These are phyloP conservation scores for Cerrena zonata DNA, from an alignment of 1,284 basidiomycete species.

Conservation along the genomic window DNA sequence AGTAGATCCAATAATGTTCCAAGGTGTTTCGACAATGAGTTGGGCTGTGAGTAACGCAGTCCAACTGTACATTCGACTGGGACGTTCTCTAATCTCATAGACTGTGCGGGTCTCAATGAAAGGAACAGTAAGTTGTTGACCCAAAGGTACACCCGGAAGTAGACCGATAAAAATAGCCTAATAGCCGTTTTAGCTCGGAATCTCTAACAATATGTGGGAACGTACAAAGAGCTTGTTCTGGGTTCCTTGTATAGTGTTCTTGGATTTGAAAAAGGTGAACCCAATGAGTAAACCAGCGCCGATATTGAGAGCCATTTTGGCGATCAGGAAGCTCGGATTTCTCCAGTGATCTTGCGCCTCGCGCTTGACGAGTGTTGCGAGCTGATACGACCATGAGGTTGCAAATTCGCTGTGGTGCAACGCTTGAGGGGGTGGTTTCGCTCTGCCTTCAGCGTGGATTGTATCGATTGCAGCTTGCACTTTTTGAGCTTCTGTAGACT, in stretches of 20 bases:
- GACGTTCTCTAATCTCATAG: slow-evolving; percentile 61
- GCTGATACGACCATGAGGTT: slow-evolving; percentile 42
- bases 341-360: slow-evolving; percentile 54
- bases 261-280: slow-evolving; percentile 66
- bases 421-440: slow-evolving; percentile 24
- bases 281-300: slow-evolving; percentile 59
- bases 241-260: slow-evolving; percentile 62
- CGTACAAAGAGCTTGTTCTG: slow-evolving; percentile 77
- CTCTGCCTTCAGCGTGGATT: slow-evolving; percentile 30
- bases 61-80: slow-evolving; percentile 82
- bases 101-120: slow-evolving; percentile 51
- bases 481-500: slow-evolving; percentile 22
- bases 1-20: slow-evolving; percentile 57
- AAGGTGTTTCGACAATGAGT: slow-evolving; percentile 58
- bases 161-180: slow-evolving; percentile 42
- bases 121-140: slow-evolving; percentile 49
- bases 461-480: slow-evolving; percentile 25
- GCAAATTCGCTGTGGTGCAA: slow-evolving; percentile 40
- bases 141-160: slow-evolving; percentile 40
- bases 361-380: slow-evolving; percentile 40
- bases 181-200: not conserved
- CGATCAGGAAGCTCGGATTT: slow-evolving; percentile 70
- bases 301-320: slow-evolving; percentile 62
- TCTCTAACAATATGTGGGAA: slow-evolving; percentile 2
- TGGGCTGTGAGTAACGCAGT: slow-evolving; percentile 62